Base-by-base conservation (phyloP, 2,329 filamentous ascomycete genomes). In the Alternaria brassicae region DNA sequence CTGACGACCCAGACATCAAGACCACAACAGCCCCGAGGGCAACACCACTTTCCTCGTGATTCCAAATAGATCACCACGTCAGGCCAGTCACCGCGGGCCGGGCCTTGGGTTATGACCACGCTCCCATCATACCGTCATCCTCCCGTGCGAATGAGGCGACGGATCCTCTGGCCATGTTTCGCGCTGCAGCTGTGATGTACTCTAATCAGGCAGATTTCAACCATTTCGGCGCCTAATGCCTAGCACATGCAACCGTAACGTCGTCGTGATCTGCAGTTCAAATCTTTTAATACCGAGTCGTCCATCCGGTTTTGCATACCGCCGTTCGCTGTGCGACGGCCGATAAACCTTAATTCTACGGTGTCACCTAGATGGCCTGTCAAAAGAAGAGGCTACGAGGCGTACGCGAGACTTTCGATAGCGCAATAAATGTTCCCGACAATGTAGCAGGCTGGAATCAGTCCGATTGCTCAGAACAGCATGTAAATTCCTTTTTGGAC, bases 381-480 rank as follows among this genome's bases (percentile, higher is more conserved):
- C 45, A 42, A 56, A 10, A 30, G 12, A 42, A 54, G 34, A 44
- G 42, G 45, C 25, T 32, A 42, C 15, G 23, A 30, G 32, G 36
- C 21, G 56, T 28, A 54, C 36, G 30, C 23, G 25, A 53, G n/a
- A 30, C 30, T 44, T 37, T 36, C 36, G 50, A 41, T 48, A 44
- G 41, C 30, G 37, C 44, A 25, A 19, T 51, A 32, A 40, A 58
- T 55, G 36, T 17, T 25, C 17, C 37, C 51, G 56, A 27, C 25
- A 37, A 39, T 23, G 44, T 27, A 17, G 30, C 13, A 27, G 42
- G 9, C 44, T 49, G 30, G 44, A 55, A 48, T 23, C 25, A 25
- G 44, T 17, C 56, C 51, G 51, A 61, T 59, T 61, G 56, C 47
- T 59, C 45, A 51, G 27, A 51, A 45, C 4, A 37, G 23, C 21